phyloP scores from a whole-genome alignment of 495 filamentous ascomycete species.

The Evernia prunastri region DNA sequence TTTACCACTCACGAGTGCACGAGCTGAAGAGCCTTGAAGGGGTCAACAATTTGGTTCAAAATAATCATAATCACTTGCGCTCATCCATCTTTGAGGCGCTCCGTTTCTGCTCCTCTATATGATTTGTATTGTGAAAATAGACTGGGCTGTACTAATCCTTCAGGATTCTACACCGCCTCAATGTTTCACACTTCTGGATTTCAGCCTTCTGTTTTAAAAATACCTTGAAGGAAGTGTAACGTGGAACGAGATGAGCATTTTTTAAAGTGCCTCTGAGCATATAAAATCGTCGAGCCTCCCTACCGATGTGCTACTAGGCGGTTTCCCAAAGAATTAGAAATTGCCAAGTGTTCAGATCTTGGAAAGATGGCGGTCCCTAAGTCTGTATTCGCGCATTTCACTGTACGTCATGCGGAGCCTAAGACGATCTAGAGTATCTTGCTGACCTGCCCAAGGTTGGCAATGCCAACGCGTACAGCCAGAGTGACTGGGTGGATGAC shows the following conservation, averaged over 20 bases:
- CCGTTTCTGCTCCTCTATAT: background rate
- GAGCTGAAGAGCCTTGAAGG: background rate
- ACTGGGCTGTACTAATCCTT: conserved; percentile 3
- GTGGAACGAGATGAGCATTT: background rate
- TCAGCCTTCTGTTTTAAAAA: background rate
- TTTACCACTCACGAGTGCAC: background rate
- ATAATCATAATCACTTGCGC: background rate
- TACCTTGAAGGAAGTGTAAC: background rate
- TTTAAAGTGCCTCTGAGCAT: background rate
- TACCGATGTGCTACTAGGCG: too few species aligned
- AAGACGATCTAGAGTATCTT: background rate
- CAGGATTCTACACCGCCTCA: background rate
- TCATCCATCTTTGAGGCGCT: background rate
- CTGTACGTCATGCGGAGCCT: background rate
- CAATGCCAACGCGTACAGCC: background rate
- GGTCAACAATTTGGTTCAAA: background rate
- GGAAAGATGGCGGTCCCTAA: background rate
- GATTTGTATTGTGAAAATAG: background rate
- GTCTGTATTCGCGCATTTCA: conserved; percentile 4
- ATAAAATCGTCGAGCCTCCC: background rate
- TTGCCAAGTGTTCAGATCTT: background rate
- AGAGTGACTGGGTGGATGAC: conserved; percentile 50
- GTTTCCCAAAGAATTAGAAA: background rate
- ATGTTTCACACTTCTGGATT: background rate
- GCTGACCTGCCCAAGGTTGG: background rate